Evolutionary conservation across 176 grass and related monocot species (phyloP), one percentile per base, ranked within the genome.

Genomic region (Stipa capillata): DNA sequence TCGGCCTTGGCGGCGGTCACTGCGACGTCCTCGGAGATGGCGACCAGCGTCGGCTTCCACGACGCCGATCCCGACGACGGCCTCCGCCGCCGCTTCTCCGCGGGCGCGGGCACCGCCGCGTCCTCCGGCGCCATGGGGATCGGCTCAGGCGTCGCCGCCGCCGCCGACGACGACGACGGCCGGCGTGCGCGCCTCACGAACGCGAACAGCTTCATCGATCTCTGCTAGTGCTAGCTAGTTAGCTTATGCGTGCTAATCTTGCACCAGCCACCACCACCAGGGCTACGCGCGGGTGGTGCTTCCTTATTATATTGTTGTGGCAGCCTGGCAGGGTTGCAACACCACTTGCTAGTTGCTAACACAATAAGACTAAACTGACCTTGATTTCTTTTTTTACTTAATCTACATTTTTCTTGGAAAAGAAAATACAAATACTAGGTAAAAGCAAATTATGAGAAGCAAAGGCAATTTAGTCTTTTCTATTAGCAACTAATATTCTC

Each of bases 21-120:
- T 35, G 87, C 48, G 63, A 77, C 81, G 68, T 85, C 85, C 82
- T 96, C 93, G n/a, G 87, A 92, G 82, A 96, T 96, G 32, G 84
- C 64, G 18, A 78, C 63, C 34, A 96, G 85, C 65, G 93, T 85
- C 32, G 93, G 93, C 64, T 82, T 92, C 90, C 90, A 96, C 31
- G 90, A 62, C 67, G 79, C 70, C 0, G 89, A 65, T 7, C 75
- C 40, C 20, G 79, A 68, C 35, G 85, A 79, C 15, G 67, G 47
- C 81, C 84, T 73, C 74, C 84, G 48, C 69, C 89, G 54, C 39
- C 80, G 79, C 78, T 92, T 90, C 73, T 83, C 93, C 18, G 60
- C 1, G 20, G 72, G 42, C 45, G 50, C 57, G 0, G 52, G 1
- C 3, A 13, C 41, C 16, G 25, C 12, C 73, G 54, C 57, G 11